Evolutionary conservation across 352 stramenopile species (phyloP).

Genomic region (Hyphochytrium catenoides): DNA sequence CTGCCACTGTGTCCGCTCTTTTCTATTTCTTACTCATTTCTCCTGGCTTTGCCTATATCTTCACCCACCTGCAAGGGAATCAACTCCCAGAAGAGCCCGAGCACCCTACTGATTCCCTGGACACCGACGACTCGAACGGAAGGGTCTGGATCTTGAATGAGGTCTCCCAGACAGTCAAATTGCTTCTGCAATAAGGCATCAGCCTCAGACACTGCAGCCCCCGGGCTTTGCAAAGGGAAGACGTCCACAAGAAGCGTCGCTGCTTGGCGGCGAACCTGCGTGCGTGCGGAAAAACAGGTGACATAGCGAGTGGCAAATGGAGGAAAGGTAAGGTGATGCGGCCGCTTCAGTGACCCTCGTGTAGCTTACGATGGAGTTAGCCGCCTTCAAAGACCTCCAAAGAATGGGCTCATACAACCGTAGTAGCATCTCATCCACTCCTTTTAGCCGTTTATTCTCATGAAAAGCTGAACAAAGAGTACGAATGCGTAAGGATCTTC

Average conservation of each 20-base stretch:
- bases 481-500: no score
- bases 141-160: conserved; percentile 39
- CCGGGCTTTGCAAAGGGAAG: conserved; percentile 43
- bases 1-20: no score
- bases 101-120: conserved; percentile 38
- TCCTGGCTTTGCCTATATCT: no score
- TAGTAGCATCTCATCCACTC: conserved; percentile 57
- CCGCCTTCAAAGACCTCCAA: conserved; percentile 49
- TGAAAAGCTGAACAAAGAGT: no score
- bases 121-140: conserved; percentile 43
- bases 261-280: conserved; percentile 46
- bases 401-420: conserved; percentile 50
- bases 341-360: no score
- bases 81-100: conserved; percentile 58
- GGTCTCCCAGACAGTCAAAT: conserved; percentile 47
- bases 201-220: conserved; percentile 43
- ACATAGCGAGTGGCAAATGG: no score
- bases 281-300: no score
- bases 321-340: no score
- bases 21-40: no score
- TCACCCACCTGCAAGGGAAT: no score
- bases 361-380: no score
- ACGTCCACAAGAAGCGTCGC: conserved; percentile 53
- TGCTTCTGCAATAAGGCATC: conserved; percentile 46
- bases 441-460: conserved; percentile 46